Evolutionary conservation across 352 stramenopile genomes (phyloP).

Genomic region (Phytophthora palmivora): DNA sequence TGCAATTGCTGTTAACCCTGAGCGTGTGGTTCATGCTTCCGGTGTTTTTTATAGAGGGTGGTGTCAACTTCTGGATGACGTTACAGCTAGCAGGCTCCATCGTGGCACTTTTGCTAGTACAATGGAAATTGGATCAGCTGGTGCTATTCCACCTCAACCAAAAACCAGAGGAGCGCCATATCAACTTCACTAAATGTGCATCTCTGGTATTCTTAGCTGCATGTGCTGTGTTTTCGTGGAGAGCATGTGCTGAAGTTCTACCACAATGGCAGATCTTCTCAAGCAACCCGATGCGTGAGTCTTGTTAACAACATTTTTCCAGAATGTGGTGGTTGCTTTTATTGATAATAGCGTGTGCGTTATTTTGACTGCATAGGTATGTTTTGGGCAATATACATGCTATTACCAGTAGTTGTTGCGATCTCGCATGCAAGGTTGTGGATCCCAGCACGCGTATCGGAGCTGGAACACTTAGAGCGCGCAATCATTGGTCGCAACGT

Average conservation of each 20-base stretch:
- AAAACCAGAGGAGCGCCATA: conserved; percentile 26
- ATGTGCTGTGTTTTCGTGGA: conserved; percentile 3
- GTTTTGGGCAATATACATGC: conserved; percentile 46
- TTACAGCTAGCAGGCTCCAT: conserved; percentile 23
- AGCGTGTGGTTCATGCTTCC: conserved; percentile 26
- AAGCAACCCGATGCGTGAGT: conserved; percentile 41
- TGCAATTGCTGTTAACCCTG: conserved; percentile 34
- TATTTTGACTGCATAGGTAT: conserved; percentile 14
- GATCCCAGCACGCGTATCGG: conserved; percentile 54
- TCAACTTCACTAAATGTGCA: conserved; percentile 20
- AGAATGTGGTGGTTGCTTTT: background rate
- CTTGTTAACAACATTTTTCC: too few relatives aligned
- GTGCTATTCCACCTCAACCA: conserved; percentile 47
- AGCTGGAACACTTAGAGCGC: conserved; percentile 58
- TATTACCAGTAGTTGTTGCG: conserved; percentile 40
- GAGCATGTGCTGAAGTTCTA: conserved; percentile 24
- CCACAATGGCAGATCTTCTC: conserved; percentile 44
- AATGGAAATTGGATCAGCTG: conserved; percentile 54
- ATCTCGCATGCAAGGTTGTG: conserved; percentile 51
- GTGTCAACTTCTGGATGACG: conserved; percentile 4
- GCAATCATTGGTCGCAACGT: conserved; percentile 54
- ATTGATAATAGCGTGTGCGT: background rate
- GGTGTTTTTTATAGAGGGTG: conserved; percentile 10
- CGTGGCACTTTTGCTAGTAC: conserved; percentile 47
- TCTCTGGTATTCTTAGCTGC: background rate